These are phyloP conservation scores for Kluyveromyces sp. DNA, from an alignment of 1,139 yeast species.

Conservation along the genomic window DNA sequence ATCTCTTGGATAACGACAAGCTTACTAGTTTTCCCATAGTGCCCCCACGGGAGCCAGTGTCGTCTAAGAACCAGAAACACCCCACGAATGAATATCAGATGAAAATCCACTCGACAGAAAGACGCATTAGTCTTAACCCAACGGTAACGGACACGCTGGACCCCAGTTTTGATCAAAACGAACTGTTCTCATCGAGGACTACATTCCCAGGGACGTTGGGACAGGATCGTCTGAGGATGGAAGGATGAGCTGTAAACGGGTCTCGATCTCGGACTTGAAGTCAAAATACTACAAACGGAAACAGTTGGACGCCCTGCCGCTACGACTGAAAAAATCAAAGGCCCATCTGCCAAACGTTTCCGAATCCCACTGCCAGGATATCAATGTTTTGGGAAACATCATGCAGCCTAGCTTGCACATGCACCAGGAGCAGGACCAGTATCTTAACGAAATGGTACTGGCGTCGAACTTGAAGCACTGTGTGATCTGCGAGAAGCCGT, in stretches of 20 bases:
- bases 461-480: constrained; percentile 41
- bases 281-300: constrained; percentile 16
- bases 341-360: constrained; percentile 3
- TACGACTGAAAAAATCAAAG: constrained; percentile 14
- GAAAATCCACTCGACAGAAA: constrained; percentile 15
- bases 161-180: constrained; percentile 1
- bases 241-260: constrained; percentile 11
- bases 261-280: constrained; percentile 24
- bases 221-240: constrained; percentile 5
- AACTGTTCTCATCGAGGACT: constrained; percentile 23
- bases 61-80: constrained; percentile 10
- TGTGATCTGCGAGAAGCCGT: constrained; percentile 57
- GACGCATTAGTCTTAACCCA: constrained; percentile 20
- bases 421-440: constrained; percentile 19
- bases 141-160: not conserved
- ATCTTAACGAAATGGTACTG: constrained; percentile 16
- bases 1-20: constrained; percentile 23
- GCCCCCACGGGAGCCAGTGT: constrained; percentile 17
- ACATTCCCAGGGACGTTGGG: constrained; percentile 13
- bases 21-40: constrained; percentile 26
- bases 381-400: constrained; percentile 11
- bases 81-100: constrained; percentile 18
- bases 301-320: constrained; percentile 15
- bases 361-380: constrained; percentile 4
- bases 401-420: constrained; percentile 11